A percentile compares a stretch with the other conserved stretches of the same genome.
Conservation (phyloP, 2,329 filamentous ascomycete species). For the Hymenoscyphus infarciens region DNA sequence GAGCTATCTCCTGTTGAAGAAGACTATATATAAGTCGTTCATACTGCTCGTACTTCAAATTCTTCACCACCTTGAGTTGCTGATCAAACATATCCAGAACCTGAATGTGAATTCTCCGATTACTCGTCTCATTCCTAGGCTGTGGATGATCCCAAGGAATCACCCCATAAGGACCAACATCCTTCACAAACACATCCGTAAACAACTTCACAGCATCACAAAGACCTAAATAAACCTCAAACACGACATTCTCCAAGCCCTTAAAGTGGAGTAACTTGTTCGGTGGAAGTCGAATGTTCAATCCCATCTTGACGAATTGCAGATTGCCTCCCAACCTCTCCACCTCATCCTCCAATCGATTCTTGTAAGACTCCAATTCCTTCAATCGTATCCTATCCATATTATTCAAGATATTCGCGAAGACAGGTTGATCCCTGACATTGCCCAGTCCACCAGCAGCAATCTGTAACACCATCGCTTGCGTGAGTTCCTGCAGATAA, state of each 20-base stretch:
- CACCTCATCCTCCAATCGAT: constrained; percentile 12
- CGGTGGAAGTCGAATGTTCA: constrained; percentile 7
- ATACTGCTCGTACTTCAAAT: constrained; percentile 4
- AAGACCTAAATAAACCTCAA: constrained; percentile 1
- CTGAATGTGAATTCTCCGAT: background rate
- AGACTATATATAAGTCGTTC: constrained; percentile 12
- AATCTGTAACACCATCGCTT: constrained; percentile 13
- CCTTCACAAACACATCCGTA: background rate
- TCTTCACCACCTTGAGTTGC: background rate
- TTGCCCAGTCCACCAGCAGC: constrained; percentile 4
- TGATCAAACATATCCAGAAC: background rate
- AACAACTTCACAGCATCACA: background rate
- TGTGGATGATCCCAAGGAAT: background rate
- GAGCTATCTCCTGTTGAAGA: background rate
- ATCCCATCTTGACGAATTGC: constrained; percentile 10
- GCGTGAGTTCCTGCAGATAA: constrained; percentile 13
- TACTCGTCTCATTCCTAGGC: constrained; percentile 6
- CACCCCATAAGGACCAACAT: background rate
- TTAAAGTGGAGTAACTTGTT: constrained; percentile 8
- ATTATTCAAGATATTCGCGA: constrained; percentile 1
- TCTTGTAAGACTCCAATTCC: constrained; percentile 10
- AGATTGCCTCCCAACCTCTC: constrained; percentile 12
- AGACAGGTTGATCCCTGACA: background rate
- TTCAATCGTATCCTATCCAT: constrained; percentile 7
- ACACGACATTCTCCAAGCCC: background rate